Evolutionary conservation across 2,329 filamentous ascomycete species (phyloP).

Genomic region (Rhynchosporium agropyri): DNA sequence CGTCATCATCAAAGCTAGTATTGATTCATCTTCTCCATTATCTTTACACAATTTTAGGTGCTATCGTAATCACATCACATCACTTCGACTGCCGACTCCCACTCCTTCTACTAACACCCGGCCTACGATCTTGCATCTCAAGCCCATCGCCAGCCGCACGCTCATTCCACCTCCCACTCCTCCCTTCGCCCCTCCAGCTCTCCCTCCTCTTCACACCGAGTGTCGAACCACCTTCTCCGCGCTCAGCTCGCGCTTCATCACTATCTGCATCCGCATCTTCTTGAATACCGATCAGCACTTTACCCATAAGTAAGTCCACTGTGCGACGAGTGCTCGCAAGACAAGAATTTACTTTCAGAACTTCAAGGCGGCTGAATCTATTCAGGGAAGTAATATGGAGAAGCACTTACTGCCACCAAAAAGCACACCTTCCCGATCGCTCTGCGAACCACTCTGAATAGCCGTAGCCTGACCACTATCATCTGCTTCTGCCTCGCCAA

Average conservation of each 20-base stretch:
- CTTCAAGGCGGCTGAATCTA: no score
- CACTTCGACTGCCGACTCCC: constrained; percentile 35
- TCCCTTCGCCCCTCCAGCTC: constrained; percentile 32
- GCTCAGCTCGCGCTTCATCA: constrained; percentile 29
- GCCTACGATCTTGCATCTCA: constrained; percentile 36
- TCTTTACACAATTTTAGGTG: no score
- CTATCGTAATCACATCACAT: not conserved
- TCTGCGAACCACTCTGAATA: constrained; percentile 24
- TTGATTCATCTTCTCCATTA: no score
- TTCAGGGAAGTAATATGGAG: no score
- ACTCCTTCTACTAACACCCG: constrained; percentile 33
- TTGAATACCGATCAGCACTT: not conserved
- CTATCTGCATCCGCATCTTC: constrained; percentile 15
- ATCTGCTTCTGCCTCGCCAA: constrained; percentile 43
- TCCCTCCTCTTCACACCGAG: constrained; percentile 29
- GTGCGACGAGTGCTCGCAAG: not conserved
- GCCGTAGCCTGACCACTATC: constrained; percentile 28
- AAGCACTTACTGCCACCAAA: constrained; percentile 18
- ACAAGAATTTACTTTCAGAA: no score
- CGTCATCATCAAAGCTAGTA: no score
- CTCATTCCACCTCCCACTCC: constrained; percentile 26
- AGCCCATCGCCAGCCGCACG: constrained; percentile 28
- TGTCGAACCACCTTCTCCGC: constrained; percentile 33
- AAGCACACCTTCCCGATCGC: constrained; percentile 24
- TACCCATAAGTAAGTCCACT: not conserved